Evolutionary conservation across 768 basidiomycete genomes (phyloP), one percentile per base, ranked within the genome.

Genomic region (Macrolepiota fuliginosa): DNA sequence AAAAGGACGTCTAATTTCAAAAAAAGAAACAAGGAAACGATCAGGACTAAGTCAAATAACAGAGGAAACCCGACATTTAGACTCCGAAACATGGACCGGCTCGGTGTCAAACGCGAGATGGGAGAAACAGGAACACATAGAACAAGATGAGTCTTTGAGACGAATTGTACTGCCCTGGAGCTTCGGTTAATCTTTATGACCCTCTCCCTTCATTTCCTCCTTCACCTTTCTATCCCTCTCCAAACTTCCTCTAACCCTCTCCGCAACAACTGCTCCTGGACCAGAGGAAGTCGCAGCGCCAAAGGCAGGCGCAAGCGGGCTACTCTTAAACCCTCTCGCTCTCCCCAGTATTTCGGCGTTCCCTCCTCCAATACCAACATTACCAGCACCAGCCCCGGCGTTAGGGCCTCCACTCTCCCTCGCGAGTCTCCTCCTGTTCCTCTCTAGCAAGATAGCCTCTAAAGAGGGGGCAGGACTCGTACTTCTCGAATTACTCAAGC

Each of bases 281-380:
- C 22, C 64, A 7, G 29, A 32, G 7, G 29, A 32, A 7, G 29
- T 32, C 7, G 29, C 29, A 58, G 62, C 64, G 62, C 56, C 27
- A 29, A 25, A 15, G 2, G 17, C 47, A 50, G 54, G 80, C 80
- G 25, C 72, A 74, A 29, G 73, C 35, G 88, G 89, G 68, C 83
- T 90, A 68, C 89, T 91, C 83, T 91, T 91, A 74, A 90, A 92
- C 62, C 83, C 78, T 22, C 78, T 75, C 24, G 84, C 85, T 67
- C 85, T 88, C 55, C 57, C 39, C 29, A 32, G 7, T 67, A 22
- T 32, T 54, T 56, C 17, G 61, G 60, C 19, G 63, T 58, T 36
- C 63, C 52, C 64, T 10, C 39, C 58, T 53, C 15, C 62, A 53
- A 40, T 32, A 24, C 32, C 22, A 42, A 46, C 46, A 49, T 36